Conservation (phyloP, 495 filamentous ascomycete species). For the Penicillium subrubescens region DNA sequence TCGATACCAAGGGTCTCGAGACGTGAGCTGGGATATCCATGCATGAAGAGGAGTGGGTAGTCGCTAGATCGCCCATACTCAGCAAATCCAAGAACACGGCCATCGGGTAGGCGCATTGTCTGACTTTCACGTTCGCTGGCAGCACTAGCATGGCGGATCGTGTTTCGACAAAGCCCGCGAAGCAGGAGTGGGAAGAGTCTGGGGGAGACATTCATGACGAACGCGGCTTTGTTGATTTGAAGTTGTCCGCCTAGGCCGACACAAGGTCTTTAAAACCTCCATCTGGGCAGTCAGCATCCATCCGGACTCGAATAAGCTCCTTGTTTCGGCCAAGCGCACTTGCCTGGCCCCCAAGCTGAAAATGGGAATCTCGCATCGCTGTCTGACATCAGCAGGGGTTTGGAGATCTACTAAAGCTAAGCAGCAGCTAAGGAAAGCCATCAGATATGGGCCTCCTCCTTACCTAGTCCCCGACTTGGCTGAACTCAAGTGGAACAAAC, state of each 20-base stretch:
- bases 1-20: conserved; percentile 38
- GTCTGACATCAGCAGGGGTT: neutral
- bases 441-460: neutral
- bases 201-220: neutral
- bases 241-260: neutral
- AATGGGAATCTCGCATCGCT: neutral
- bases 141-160: neutral
- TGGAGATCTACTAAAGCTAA: neutral
- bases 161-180: neutral
- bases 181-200: neutral
- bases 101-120: conserved; percentile 39
- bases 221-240: neutral
- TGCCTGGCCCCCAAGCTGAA: neutral
- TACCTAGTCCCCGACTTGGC: neutral
- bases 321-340: neutral
- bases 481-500: neutral
- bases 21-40: conserved; percentile 47
- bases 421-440: neutral
- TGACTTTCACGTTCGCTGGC: conserved; percentile 15
- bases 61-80: conserved; percentile 40
- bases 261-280: neutral
- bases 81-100: conserved; percentile 42
- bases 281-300: neutral
- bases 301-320: neutral
- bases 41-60: conserved; percentile 43